Evolutionary conservation across 176 grass and related monocot species (phyloP).

Genomic region (Carex parvula): DNA sequence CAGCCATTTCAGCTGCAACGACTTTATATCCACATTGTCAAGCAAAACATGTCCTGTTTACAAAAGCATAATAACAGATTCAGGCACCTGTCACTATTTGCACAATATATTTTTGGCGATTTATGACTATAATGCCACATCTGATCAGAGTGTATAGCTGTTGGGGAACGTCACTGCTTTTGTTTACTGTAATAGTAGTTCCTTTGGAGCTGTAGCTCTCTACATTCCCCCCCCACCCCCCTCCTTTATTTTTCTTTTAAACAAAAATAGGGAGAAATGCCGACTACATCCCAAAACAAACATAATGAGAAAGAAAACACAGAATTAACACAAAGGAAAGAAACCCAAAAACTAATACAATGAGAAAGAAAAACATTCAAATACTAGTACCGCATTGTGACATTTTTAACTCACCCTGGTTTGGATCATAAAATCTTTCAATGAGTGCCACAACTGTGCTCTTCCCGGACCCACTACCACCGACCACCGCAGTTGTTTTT

Average conservation of each 20-base stretch:
- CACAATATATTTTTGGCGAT: background rate
- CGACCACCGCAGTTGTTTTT: conserved; percentile 88
- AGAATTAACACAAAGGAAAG: background rate
- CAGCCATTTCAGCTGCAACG: conserved; percentile 78
- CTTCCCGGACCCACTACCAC: conserved; percentile 97
- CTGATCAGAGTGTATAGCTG: background rate
- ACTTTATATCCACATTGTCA: conserved; percentile 97
- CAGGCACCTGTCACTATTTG: background rate
- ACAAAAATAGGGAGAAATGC: background rate
- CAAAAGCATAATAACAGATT: conserved; percentile 6
- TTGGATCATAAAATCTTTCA: conserved; percentile 99
- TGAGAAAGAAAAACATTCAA: background rate
- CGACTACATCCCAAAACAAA: background rate
- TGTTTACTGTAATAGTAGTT: background rate
- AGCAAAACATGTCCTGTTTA: conserved; percentile 82
- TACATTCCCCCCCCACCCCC: background rate
- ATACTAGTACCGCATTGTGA: background rate
- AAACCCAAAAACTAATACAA: background rate
- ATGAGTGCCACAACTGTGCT: conserved; percentile 94
- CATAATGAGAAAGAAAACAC: background rate
- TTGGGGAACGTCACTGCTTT: background rate
- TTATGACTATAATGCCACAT: background rate
- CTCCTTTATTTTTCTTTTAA: background rate
- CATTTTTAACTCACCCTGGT: conserved; percentile 49
- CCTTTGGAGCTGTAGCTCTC: background rate